Evolutionary conservation across 2,329 filamentous ascomycete species (phyloP), one percentile per base, ranked within the genome.

Genomic region (Plenodomus tracheiphilus): DNA sequence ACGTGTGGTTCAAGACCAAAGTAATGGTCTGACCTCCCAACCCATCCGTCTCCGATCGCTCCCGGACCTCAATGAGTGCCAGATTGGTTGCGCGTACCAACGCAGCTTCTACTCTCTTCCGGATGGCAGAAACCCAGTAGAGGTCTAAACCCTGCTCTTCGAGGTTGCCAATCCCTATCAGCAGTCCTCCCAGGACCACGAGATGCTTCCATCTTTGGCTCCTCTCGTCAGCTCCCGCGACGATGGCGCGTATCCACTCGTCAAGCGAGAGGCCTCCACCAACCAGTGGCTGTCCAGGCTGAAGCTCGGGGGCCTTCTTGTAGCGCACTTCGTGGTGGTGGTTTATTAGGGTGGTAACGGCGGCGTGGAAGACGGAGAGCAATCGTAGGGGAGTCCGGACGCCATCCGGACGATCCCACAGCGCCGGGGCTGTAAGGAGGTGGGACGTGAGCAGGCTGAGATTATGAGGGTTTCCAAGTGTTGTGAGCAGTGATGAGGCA

Each of bases 141-240:
- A 84, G 75, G 35, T 85, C 81, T 51, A 83, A 79, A 15, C 81
- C 71, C 34, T 71, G 66, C 58, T 71, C 65, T 56, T 74, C 69
- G 20, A 69, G 56, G 32, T 53, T 65, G 2, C 62, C 87, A 65
- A 92, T 86, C 8, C 89, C 91, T 66, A 93, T 81, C 49, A 96
- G 73, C 18, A 96, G 76, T 2, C 91, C 92, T 0, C 86, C 85
- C 8, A 96, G 81, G 4, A 92, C 81, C n/a, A 96, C 77, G 22
- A 91, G 73, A 70, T 96, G 91, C 70, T 91, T 86, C 91, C 91
- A 96, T 64, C 89, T 78, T 16, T 79, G 81, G 22, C 77, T 86
- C 59, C 77, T 79, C 38, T 82, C 83, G 62, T 86, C 81, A 15
- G 84, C 83, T 8, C 83, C 84, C 35, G 77, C 77, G 2, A 83